Conservation (phyloP, 2,329 filamentous ascomycete genomes). For the Xylaria digitata region DNA sequence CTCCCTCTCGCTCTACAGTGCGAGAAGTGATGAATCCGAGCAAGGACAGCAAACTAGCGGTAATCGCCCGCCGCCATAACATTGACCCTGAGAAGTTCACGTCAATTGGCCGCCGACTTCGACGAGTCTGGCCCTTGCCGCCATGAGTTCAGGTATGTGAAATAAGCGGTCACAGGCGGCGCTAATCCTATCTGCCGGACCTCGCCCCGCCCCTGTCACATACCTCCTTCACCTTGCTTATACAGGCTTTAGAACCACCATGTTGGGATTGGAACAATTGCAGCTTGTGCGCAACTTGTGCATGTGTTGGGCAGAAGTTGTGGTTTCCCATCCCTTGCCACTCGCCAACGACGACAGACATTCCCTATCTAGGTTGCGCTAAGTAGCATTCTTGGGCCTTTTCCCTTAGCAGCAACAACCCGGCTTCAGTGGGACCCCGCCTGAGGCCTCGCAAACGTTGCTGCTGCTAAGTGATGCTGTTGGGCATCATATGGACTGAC, state of each 20-base stretch:
- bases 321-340: too few relatives aligned
- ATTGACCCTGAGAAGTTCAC: constrained; percentile 51
- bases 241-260: background rate
- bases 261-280: background rate
- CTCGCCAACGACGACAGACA: too few relatives aligned
- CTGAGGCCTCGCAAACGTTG: too few relatives aligned
- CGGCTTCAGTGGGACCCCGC: too few relatives aligned
- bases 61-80: constrained; percentile 54
- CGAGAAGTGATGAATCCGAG: constrained; percentile 59
- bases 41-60: constrained; percentile 52
- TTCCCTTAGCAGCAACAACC: too few relatives aligned
- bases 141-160: constrained; percentile 48
- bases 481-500: too few relatives aligned
- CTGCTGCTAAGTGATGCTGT: too few relatives aligned
- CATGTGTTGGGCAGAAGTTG: too few relatives aligned
- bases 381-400: too few relatives aligned
- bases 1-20: constrained; percentile 43
- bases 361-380: too few relatives aligned
- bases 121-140: constrained; percentile 25
- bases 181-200: background rate
- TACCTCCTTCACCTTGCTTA: background rate
- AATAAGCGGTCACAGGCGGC: background rate
- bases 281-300: too few relatives aligned
- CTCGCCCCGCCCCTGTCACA: too few relatives aligned
- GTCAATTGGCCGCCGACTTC: constrained; percentile 41